phyloP scores from a whole-genome alignment of 2,329 filamentous ascomycete genomes.

The Purpureocillium lavendulum region DNA sequence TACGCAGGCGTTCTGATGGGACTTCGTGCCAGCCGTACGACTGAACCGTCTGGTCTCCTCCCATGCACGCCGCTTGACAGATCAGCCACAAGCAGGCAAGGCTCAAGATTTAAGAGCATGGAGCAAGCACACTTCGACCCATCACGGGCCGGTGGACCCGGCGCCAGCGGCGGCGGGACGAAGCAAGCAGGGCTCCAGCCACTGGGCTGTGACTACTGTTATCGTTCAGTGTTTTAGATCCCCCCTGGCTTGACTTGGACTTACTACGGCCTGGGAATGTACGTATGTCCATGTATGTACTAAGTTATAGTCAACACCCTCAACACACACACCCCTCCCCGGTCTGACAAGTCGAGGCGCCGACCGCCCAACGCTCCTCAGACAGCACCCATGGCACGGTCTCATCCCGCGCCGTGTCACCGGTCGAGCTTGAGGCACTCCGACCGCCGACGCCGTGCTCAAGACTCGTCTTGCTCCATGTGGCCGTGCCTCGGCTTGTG shows the following conservation, averaged over 20 bases:
- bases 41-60: too few relatives aligned
- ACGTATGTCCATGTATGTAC: neutral
- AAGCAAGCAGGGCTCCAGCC: neutral
- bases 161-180: neutral
- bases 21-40: too few relatives aligned
- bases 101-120: too few relatives aligned
- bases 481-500: too few relatives aligned
- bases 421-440: too few relatives aligned
- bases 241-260: neutral
- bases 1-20: too few relatives aligned
- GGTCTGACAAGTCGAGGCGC: neutral
- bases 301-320: too few relatives aligned
- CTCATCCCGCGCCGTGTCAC: constrained; percentile 9
- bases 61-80: too few relatives aligned
- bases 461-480: too few relatives aligned
- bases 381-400: constrained; percentile 12
- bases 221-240: constrained; percentile 1
- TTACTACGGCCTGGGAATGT: too few relatives aligned
- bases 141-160: neutral
- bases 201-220: neutral
- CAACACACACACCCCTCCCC: neutral
- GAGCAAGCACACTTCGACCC: neutral
- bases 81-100: too few relatives aligned
- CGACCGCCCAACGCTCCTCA: constrained; percentile 4
- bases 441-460: too few relatives aligned